Evolutionary conservation across 805 yeast species (phyloP).

Genomic region (Yamadazyma endophytica): DNA sequence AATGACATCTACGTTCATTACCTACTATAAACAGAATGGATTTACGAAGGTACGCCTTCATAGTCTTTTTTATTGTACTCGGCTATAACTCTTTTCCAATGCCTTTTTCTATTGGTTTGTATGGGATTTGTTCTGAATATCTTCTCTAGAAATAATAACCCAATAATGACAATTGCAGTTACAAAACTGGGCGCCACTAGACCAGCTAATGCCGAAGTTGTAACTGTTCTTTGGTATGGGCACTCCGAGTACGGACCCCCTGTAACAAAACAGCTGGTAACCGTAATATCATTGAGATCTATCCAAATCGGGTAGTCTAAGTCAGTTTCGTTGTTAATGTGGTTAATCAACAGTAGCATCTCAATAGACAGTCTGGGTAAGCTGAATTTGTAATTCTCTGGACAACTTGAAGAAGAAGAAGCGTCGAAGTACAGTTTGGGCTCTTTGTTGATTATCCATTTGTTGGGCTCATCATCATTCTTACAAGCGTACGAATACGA

Average conservation of each 20-base stretch:
- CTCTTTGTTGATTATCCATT: slow-evolving; percentile 40
- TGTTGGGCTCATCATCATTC: slow-evolving; percentile 28
- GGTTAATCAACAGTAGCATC: slow-evolving; percentile 24
- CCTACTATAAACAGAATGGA: too few species aligned
- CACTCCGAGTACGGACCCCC: slow-evolving; percentile 79
- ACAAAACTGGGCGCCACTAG: slow-evolving; percentile 66
- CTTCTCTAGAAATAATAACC: slow-evolving; percentile 52
- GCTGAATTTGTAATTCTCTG: slow-evolving; percentile 26
- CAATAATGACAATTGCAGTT: slow-evolving; percentile 49
- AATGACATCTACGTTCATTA: too few species aligned
- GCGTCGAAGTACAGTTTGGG: slow-evolving; percentile 43
- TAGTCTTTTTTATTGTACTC: slow-evolving; percentile 60
- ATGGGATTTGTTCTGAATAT: slow-evolving; percentile 59
- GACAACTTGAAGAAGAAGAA: slow-evolving; percentile 24
- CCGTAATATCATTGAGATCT: slow-evolving; percentile 73
- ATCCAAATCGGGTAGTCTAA: slow-evolving; percentile 58
- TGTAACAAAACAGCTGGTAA: slow-evolving; percentile 74
- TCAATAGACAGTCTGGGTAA: slow-evolving; percentile 34
- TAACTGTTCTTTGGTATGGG: slow-evolving; percentile 63
- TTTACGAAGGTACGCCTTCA: slow-evolving; percentile 82
- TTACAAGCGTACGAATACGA: slow-evolving; percentile 55
- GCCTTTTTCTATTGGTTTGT: slow-evolving; percentile 61
- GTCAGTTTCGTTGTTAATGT: slow-evolving; percentile 21
- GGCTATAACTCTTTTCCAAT: slow-evolving; percentile 54
- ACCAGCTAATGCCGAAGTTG: slow-evolving; percentile 52